Evolutionary conservation across 176 grass and related monocot species (phyloP).

Genomic region (Saccharum spontaneum): DNA sequence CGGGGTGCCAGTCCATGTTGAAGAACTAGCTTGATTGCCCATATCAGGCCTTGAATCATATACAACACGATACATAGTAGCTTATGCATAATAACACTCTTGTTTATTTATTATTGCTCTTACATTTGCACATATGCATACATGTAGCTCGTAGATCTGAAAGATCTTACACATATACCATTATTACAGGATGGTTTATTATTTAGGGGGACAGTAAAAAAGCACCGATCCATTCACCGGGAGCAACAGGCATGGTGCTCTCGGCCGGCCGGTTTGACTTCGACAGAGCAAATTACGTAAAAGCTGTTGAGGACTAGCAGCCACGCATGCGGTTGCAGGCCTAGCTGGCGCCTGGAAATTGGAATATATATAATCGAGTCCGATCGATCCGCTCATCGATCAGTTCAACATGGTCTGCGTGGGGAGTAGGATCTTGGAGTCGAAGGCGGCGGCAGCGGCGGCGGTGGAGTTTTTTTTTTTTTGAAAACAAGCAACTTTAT

Average conservation of each 20-base stretch:
- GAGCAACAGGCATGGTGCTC: neutral
- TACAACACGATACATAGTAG: neutral
- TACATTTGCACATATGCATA: neutral
- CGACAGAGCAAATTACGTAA: neutral
- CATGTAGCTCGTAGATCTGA: neutral
- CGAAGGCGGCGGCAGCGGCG: neutral
- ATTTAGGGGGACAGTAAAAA: neutral
- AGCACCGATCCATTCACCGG: neutral
- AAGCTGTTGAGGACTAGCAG: too few relatives aligned
- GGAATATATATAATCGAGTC: too few relatives aligned
- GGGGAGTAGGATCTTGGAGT: slow-evolving; percentile 20
- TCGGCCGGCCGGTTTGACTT: neutral
- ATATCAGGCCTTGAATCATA: too few relatives aligned
- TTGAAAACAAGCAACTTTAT: too few relatives aligned
- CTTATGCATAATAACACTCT: neutral
- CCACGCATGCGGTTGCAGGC: too few relatives aligned
- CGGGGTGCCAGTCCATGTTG: too few relatives aligned
- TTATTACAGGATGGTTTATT: neutral
- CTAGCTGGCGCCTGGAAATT: neutral
- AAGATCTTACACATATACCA: neutral
- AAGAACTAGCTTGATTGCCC: too few relatives aligned
- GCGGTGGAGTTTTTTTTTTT: slow-evolving; percentile 23
- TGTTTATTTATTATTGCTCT: neutral
- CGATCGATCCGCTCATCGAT: neutral
- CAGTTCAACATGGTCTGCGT: neutral